phyloP scores from a whole-genome alignment of 2,329 filamentous ascomycete genomes.

The Penicillium concentricum region DNA sequence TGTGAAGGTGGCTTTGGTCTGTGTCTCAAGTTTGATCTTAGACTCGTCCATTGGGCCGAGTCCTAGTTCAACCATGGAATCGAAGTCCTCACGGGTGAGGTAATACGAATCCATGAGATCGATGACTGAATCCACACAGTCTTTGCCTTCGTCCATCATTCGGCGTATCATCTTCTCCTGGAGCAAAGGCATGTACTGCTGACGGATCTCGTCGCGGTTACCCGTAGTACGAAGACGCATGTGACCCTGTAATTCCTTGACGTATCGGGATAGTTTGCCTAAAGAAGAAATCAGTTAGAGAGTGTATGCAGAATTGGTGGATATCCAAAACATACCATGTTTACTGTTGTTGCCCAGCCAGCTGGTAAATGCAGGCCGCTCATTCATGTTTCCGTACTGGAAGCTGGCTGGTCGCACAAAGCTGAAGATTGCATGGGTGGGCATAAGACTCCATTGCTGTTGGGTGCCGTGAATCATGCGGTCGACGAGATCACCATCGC shows the following conservation, averaged over 20 bases:
- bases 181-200: conserved; percentile 87
- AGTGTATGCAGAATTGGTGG: not conserved
- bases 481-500: conserved; percentile 92
- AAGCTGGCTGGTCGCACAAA: conserved; percentile 90
- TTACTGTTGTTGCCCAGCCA: conserved; percentile 98
- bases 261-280: conserved; percentile 69
- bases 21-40: conserved; percentile 72
- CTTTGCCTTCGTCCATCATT: conserved; percentile 76
- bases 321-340: conserved; percentile 54
- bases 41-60: conserved; percentile 80
- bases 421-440: conserved; percentile 90
- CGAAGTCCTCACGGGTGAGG: conserved; percentile 90
- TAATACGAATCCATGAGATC: conserved; percentile 97
- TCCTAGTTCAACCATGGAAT: conserved; percentile 86
- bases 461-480: conserved; percentile 98
- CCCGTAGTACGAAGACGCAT: conserved; percentile 90
- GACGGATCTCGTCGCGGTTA: conserved; percentile 88
- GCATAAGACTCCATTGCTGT: conserved; percentile 98
- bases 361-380: conserved; percentile 72
- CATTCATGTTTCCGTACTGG: conserved; percentile 72
- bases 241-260: conserved; percentile 94
- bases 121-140: conserved; percentile 78
- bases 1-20: conserved; percentile 87
- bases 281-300: conserved; percentile 2
- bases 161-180: conserved; percentile 78